phyloP scores from a whole-genome alignment of 2,329 filamentous ascomycete species.

The Dothiorella sarmentorum region DNA sequence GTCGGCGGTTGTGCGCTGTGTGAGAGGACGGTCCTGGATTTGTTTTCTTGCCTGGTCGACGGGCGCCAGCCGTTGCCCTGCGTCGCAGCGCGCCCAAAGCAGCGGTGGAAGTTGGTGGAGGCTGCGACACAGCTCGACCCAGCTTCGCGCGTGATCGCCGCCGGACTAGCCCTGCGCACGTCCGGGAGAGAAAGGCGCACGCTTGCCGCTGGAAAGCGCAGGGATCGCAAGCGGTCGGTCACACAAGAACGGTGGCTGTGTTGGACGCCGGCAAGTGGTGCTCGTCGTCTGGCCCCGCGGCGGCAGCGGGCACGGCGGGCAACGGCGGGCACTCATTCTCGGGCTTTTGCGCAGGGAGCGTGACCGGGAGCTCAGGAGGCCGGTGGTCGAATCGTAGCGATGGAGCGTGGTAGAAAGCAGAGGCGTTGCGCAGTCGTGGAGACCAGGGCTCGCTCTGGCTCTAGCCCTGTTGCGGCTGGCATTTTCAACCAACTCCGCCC shows the following conservation, averaged over 20 bases:
- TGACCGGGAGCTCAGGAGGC: constrained; percentile 2
- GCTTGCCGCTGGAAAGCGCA: neutral
- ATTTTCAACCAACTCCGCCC: constrained; percentile 11
- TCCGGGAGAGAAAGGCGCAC: constrained; percentile 2
- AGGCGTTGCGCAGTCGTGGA: neutral
- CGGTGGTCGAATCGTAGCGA: neutral
- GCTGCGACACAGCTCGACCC: neutral
- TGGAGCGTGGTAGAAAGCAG: neutral
- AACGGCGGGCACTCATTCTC: too few species aligned
- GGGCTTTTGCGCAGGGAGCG: neutral
- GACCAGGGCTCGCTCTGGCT: neutral
- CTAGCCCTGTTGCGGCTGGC: constrained; percentile 3
- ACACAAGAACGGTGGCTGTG: constrained; percentile 10
- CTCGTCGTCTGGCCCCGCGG: neutral
- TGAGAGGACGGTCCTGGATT: neutral
- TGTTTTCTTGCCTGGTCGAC: neutral
- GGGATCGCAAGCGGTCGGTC: neutral
- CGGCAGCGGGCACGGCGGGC: too few species aligned
- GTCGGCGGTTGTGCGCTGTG: neutral
- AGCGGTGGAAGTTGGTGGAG: constrained; percentile 8
- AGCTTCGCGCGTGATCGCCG: constrained; percentile 3
- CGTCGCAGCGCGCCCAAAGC: neutral
- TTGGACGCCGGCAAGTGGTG: neutral
- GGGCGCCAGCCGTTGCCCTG: constrained; percentile 1
- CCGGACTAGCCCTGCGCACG: neutral